phyloP scores from a whole-genome alignment of 2,329 filamentous ascomycete genomes.

The Cordyceps tenuipes region DNA sequence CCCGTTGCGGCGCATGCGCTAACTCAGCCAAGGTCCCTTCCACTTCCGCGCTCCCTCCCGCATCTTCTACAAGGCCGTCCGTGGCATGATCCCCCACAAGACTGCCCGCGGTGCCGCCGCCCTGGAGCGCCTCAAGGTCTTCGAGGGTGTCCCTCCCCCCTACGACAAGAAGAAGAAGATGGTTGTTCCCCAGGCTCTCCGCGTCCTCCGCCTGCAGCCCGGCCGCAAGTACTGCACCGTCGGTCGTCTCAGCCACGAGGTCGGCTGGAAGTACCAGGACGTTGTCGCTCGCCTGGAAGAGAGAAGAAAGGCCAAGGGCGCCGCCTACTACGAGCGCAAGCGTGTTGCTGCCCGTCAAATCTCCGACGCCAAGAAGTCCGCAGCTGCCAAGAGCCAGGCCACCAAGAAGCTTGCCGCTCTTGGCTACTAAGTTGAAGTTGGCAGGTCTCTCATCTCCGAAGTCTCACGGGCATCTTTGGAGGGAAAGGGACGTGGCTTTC shows the following conservation, averaged over 20 bases:
- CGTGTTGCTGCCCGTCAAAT: constrained; percentile 89
- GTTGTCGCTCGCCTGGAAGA: constrained; percentile 98
- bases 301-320: constrained; percentile 98
- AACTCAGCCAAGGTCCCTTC: constrained; percentile 72
- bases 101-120: constrained; percentile 94
- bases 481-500: constrained; percentile 16
- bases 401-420: constrained; percentile 33
- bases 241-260: constrained; percentile 94
- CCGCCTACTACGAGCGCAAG: constrained; percentile 99
- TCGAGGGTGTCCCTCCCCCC: constrained; percentile 96
- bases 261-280: constrained; percentile 99
- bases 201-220: constrained; percentile 93
- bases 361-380: constrained; percentile 85
- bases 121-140: constrained; percentile 98
- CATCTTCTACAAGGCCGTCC: constrained; percentile 99
- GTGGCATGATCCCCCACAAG: constrained; percentile 99
- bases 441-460: background rate
- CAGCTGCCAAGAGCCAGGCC: constrained; percentile 78
- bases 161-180: constrained; percentile 99
- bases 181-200: constrained; percentile 96
- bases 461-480: background rate
- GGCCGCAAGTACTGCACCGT: constrained; percentile 99
- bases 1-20: constrained; percentile 28
- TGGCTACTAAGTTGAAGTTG: constrained; percentile 7
- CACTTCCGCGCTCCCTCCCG: constrained; percentile 98